Base-by-base conservation (phyloP, 805 yeast genomes). In the Wickerhamomyces bovis region DNA sequence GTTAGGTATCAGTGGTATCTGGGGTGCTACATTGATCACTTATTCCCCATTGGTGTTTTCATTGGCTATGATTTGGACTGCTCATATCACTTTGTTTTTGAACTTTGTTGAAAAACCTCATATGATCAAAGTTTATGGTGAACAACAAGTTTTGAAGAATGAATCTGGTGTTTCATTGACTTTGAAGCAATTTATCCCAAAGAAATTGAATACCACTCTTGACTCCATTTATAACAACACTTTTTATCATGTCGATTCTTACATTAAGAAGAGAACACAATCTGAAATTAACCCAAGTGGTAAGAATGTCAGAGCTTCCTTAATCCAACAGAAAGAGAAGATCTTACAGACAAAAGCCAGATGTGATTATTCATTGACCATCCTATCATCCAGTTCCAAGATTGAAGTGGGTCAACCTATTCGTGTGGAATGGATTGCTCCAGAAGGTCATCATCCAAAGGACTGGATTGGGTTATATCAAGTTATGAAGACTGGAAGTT, bases 391-490 rank as follows among this genome's bases (percentile, higher is more conserved):
- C 0, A 43, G 49, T 13, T 51, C 53, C 46, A 38, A 66, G 57
- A 36, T 62, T 39, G 52, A 60, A 19, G 55, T 79, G 49, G 89
- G 89, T 1, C 62, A 69, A 8, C 77, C 84, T 2, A 72, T 86
- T 22, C 60, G 60, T 19, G 73, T 83, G 4, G 57, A 64, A 19
- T 86, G 85, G 82, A 60, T 63, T 23, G 68, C 82, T 0, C 83
- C 86, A 1, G 66, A 65, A 3, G 49, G 57, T 21, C 80, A 76
- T 51, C 66, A 77, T 16, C 47, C 65, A 0, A 71, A 69, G 39
- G 90, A 85, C 60, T 86, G 95, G 95, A 74, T 86, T 53, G 95
- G 94, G 1, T 63, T 86, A 26, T 86, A 86, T 64, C 76, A 77
- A 45, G 74, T 83, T 10, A 66, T 77, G 22, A 84, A 77, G 50